Evolutionary conservation across 83 land plant species (phyloP), one percentile per base, ranked within the genome.

Genomic region (Diphasiastrum complanatum): DNA sequence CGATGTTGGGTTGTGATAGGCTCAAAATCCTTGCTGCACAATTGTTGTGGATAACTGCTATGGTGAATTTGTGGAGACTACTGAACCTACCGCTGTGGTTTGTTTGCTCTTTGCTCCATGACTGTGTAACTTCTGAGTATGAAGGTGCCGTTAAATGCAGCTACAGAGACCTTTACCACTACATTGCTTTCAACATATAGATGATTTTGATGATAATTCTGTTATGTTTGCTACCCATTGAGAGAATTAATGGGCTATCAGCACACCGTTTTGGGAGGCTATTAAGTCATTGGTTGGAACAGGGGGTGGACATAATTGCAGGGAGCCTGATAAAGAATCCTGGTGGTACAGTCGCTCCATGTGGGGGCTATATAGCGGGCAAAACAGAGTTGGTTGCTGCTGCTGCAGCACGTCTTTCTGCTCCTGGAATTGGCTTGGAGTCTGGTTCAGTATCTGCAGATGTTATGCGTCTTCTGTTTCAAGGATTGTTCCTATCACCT

Each of bases 1-100:
- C n/a, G 51, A 50, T n/a, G 23, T 50, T 40, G 8, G 43, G 14
- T 40, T 14, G 12, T 40, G 43, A 52, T 83, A 91, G 97, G 63
- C 46, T 47, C 95, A 91, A 56, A 87, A 79, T 65, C 80, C 84
- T 4, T 60, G 83, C 31, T 91, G 97, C 69, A 76, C 85, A 71
- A 85, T 91, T 67, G 76, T 91, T 73, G 97, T 91, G 55, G 97
- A 91, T 64, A 87, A 91, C 63, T 91, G 97, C 81, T 91, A 91
- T 79, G 97, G 97, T 58, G 97, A 91, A 76, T 91, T 91, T 72
- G 90, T 82, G 30, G 95, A 91, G 41, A 72, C 45, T 49, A 61
- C 51, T 33, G 95, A 91, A 61, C 97, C 97, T 60, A 85, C 95
- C n/a, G 83, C 85, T 71, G 97, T 91, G 87, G 97, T 91, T 64